Conservation (phyloP, 2,329 filamentous ascomycete genomes). For the Ophiognomonia clavigignenti-juglandacearum region DNA sequence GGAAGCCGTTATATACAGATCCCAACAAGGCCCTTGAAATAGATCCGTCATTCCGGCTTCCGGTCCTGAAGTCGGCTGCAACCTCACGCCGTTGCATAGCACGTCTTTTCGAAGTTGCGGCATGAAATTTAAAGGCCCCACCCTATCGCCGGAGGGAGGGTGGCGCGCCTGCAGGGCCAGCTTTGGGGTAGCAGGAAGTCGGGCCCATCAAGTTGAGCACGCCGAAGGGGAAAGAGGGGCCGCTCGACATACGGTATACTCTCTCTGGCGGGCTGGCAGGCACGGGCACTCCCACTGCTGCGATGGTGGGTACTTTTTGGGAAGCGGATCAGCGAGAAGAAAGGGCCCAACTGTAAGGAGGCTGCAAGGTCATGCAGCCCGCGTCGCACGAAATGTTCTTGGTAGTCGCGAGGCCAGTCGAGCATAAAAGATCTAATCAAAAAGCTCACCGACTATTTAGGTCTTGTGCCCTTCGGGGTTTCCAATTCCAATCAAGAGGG, state of each 20-base stretch:
- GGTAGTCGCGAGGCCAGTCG: no score
- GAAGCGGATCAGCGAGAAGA: no score
- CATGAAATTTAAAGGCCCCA: neutral
- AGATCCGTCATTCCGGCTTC: neutral
- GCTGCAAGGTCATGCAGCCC: no score
- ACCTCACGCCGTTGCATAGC: neutral
- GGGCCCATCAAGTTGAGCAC: neutral
- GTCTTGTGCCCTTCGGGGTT: neutral
- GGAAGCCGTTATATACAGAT: no score
- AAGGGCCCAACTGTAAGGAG: no score
- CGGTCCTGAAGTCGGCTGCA: neutral
- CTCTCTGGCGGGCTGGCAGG: no score
- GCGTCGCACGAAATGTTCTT: no score
- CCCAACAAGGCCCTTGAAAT: neutral
- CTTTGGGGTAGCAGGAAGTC: neutral
- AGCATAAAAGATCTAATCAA: neutral
- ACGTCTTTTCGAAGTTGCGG: neutral
- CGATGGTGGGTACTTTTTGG: no score
- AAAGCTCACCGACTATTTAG: no score
- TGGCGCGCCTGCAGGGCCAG: neutral
- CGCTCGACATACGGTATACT: no score
- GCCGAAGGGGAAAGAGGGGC: neutral
- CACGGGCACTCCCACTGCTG: no score
- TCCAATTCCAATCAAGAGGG: neutral
- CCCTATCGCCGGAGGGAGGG: conserved; percentile 5